phyloP scores from a whole-genome alignment of 192 early-diverging fungal species.

The Coemansia asiatica region DNA sequence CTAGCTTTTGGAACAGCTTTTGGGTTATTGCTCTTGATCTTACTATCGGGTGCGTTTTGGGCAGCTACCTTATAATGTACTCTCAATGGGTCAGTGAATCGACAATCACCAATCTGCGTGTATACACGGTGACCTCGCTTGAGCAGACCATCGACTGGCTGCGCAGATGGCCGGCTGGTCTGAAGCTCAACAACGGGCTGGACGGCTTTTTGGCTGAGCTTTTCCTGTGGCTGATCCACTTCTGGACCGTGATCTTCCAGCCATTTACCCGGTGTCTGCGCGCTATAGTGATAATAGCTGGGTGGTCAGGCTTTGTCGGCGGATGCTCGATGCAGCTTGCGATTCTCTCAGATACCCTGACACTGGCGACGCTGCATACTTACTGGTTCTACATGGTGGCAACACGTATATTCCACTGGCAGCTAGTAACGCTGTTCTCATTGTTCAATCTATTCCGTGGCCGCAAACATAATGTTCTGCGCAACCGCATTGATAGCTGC shows the following conservation, averaged over 20 bases:
- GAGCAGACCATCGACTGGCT: constrained; percentile 84
- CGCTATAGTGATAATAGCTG: constrained; percentile 68
- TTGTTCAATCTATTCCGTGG: constrained; percentile 93
- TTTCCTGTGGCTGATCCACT: constrained; percentile 81
- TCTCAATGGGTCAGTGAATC: constrained; percentile 57
- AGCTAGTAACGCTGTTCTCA: constrained; percentile 77
- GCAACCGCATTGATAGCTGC: constrained; percentile 89
- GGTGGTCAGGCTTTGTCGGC: constrained; percentile 68
- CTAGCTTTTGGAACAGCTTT: constrained; percentile 90
- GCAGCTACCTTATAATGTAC: constrained; percentile 69
- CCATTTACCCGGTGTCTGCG: constrained; percentile 55
- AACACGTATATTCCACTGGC: constrained; percentile 91
- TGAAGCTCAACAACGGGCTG: constrained; percentile 93
- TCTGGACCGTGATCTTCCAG: constrained; percentile 76
- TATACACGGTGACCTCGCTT: constrained; percentile 69
- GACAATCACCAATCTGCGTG: constrained; percentile 56
- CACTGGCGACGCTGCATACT: constrained; percentile 85
- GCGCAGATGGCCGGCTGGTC: constrained; percentile 86
- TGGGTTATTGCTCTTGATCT: constrained; percentile 95
- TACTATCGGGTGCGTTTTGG: constrained; percentile 79
- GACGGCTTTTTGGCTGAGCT: constrained; percentile 87
- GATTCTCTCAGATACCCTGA: constrained; percentile 78
- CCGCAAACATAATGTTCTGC: constrained; percentile 70
- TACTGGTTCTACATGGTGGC: constrained; percentile 96
- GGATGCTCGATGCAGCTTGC: constrained; percentile 86